Conservation (phyloP, 75 land plant genomes). For the Pinus taeda region DNA sequence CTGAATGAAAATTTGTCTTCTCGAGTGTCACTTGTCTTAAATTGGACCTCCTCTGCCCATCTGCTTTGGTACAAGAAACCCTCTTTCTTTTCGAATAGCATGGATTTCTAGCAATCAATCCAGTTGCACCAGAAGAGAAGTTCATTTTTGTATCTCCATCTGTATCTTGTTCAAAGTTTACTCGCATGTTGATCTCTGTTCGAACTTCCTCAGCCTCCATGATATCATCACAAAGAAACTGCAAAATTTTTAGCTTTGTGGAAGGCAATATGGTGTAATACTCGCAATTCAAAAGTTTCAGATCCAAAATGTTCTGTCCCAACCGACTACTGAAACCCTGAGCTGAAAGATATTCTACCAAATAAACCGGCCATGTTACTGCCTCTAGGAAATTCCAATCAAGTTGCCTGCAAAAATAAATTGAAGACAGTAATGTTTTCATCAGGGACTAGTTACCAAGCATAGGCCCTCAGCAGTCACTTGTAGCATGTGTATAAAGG, state of each 20-base stretch:
- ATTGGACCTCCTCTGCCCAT: not conserved
- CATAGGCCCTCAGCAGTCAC: not conserved
- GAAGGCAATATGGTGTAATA: slow-evolving; percentile 45
- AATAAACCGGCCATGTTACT: slow-evolving; percentile 79
- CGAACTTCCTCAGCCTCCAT: slow-evolving; percentile 68
- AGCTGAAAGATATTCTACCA: slow-evolving; percentile 42
- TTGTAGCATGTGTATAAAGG: not conserved
- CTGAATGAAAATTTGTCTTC: not conserved
- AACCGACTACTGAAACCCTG: slow-evolving; percentile 32
- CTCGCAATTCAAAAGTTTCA: slow-evolving; percentile 31
- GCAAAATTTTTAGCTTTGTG: slow-evolving; percentile 57
- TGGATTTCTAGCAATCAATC: not conserved
- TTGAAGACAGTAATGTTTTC: not conserved
- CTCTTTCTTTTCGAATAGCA: slow-evolving; percentile 6
- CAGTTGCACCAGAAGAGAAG: slow-evolving; percentile 2
- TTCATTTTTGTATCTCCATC: slow-evolving; percentile 19
- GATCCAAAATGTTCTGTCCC: slow-evolving; percentile 30
- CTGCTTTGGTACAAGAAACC: slow-evolving; percentile 4
- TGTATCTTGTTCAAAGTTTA: slow-evolving; percentile 26
- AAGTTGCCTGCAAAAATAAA: slow-evolving; percentile 42
- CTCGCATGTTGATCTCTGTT: slow-evolving; percentile 61
- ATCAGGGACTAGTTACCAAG: not conserved
- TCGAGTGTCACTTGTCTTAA: not conserved
- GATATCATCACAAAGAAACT: slow-evolving; percentile 82
- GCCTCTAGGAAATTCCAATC: slow-evolving; percentile 79